These are phyloP conservation scores for Aspergillus latus DNA, from an alignment of 2,329 filamentous ascomycete genomes.

Conservation along the genomic window DNA sequence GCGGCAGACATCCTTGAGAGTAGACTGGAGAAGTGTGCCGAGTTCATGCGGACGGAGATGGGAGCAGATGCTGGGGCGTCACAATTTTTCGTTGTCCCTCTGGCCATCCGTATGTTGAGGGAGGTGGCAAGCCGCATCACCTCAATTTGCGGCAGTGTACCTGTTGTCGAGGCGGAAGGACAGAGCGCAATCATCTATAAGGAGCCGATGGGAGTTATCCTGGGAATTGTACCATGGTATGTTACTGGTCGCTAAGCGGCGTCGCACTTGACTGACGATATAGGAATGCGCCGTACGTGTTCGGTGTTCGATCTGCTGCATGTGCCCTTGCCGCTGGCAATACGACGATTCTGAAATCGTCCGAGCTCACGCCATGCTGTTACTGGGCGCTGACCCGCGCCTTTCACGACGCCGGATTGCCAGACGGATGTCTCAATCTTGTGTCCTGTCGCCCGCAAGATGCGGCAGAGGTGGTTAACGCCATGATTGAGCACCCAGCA, in stretches of 20 bases:
- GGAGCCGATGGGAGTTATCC: conserved; percentile 71
- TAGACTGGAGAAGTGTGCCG: conserved; percentile 41
- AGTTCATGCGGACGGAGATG: conserved; percentile 57
- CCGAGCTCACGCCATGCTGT: conserved; percentile 35
- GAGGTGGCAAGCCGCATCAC: conserved; percentile 10
- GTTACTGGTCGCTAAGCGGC: conserved; percentile 11
- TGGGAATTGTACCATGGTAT: conserved; percentile 70
- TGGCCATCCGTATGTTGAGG: conserved; percentile 45
- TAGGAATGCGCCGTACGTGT: conserved; percentile 56
- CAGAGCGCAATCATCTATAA: conserved; percentile 50
- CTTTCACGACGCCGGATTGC: conserved; percentile 46
- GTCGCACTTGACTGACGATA: not conserved
- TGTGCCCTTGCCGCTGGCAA: conserved; percentile 70
- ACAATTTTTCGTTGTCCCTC: conserved; percentile 30
- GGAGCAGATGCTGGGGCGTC: conserved; percentile 58
- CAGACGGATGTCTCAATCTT: conserved; percentile 44
- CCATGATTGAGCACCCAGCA: conserved; percentile 38
- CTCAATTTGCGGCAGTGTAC: conserved; percentile 8
- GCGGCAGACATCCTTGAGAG: conserved; percentile 59
- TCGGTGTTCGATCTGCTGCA: conserved; percentile 51
- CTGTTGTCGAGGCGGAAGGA: conserved; percentile 3
- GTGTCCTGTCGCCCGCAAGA: conserved; percentile 35
- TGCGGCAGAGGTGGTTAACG: conserved; percentile 36
- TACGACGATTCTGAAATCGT: conserved; percentile 48
- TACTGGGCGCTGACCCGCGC: conserved; percentile 44